Evolutionary conservation across 192 early-diverging fungal genomes (phyloP), one percentile per base, ranked within the genome.

Genomic region (Nowakowskiella sp.): DNA sequence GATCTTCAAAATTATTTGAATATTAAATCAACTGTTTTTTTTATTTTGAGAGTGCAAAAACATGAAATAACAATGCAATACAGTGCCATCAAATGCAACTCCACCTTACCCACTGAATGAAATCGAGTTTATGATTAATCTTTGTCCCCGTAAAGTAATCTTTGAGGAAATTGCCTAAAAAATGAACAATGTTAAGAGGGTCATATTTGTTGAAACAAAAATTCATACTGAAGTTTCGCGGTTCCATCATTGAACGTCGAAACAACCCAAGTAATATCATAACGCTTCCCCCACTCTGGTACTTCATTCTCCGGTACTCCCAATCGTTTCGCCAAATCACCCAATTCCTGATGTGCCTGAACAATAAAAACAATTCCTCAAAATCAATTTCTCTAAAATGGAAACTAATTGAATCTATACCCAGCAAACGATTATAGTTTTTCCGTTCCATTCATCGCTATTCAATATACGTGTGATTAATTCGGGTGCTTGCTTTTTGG

Each of bases 231-330:
- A 19, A 39, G 13, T 23, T 6, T 31, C 6, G 21, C 19, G 5
- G 4, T 29, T 3, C 26, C 42, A 0, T 19, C 46, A 4, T 9
- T 49, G 13, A 51, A 44, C 4, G 45, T 7, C 30, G 50, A 42
- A 8, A 66, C 50, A 13, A 74, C 61, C 74, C 71, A 77, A 4
- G 74, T 77, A 4, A 77, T 60, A 54, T 77, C 74, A 46, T 65
- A 77, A 43, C 74, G 52, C 53, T 62, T 58, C n/a, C 62, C 66
- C 74, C 74, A 77, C 39, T 74, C 64, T 1, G 74, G 74, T 8
- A 70, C 57, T 39, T 13, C 13, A 39, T 39, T 19, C 19, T 39
- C 36, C 3, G 58, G 33, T 1, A 66, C 71, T 4, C 74, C 74
- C 33, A 77, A 44, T 5, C 44, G 42, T 2, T 29, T 21, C 25